Evolutionary conservation across 208 protist genomes (phyloP), one percentile per base, ranked within the genome.

Genomic region (Crithidia bombi): DNA sequence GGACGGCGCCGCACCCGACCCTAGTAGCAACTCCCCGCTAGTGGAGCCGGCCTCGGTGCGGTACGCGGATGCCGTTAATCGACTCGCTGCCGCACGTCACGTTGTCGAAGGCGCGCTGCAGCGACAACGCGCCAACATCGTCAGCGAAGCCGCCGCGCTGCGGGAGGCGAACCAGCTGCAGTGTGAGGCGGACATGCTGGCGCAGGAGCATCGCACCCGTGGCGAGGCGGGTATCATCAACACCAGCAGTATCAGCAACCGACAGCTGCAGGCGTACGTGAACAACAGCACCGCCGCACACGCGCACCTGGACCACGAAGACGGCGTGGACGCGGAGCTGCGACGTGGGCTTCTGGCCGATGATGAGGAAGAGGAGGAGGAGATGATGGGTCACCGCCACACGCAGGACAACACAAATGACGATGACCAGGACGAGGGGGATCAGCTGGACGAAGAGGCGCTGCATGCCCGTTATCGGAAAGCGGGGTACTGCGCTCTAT

Each of bases 21-120:
- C n/a, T n/a, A 59, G 33, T 21, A 26, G 17, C 46, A 25, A 47
- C 17, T 44, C 57, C 23, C 46, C 52, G 14, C 25, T 39, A 15
- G 21, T 15, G 2, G 21, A 12, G 2, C 26, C 47, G 30, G 57
- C 51, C 14, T 30, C 58, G 2, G 50, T 32, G 43, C 58, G 17
- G 11, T 38, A 47, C 11, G 52, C 36, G 1, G 63, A 82, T 14
- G 54, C 67, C 15, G 10, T 61, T 15, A 25, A 58, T 19, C 57
- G 47, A 5, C 55, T 73, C 50, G 26, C 44, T 21, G 39, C 52
- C 0, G 71, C 56, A 7, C 69, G 33, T 9, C 38, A 56, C 1
- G 17, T 86, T 32, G 50, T 85, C 19, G 58, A 77, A n/a, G 28
- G 44, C 4, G 73, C 79, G 49, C 30, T 91, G 21, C 49, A 56